Conservation (phyloP, 2,329 filamentous ascomycete species). For the Emericellopsis cladophorae region DNA sequence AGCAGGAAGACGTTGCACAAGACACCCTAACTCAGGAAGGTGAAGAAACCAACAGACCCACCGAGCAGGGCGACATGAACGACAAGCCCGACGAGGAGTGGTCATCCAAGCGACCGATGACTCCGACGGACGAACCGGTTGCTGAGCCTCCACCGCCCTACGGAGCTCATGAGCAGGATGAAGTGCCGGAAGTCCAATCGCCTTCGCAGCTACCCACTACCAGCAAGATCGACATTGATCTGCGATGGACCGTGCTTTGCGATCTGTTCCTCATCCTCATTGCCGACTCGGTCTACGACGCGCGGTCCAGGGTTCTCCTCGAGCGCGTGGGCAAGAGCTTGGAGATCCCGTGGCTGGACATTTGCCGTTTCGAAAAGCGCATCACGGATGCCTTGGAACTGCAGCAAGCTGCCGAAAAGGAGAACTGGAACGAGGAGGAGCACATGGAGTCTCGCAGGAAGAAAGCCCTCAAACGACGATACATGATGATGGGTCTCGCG, state of each 20-base stretch:
- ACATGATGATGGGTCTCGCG: conserved; percentile 92
- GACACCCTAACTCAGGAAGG: neutral
- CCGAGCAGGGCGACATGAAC: too few species aligned
- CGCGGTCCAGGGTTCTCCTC: conserved; percentile 72
- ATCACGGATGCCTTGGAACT: conserved; percentile 95
- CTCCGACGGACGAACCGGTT: conserved; percentile 23
- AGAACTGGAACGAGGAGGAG: conserved; percentile 96
- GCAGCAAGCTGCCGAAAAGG: conserved; percentile 87
- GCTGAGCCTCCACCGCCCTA: conserved; percentile 46
- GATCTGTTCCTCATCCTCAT: conserved; percentile 94
- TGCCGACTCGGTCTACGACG: conserved; percentile 87
- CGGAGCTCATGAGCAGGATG: conserved; percentile 50
- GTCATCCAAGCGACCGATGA: neutral
- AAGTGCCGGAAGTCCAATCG: conserved; percentile 66
- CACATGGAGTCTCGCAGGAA: conserved; percentile 83
- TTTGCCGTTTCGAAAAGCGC: conserved; percentile 92
- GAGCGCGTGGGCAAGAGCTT: conserved; percentile 74
- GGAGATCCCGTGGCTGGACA: conserved; percentile 79
- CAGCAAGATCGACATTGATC: conserved; percentile 83
- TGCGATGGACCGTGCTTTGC: conserved; percentile 93
- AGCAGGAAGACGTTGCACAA: neutral
- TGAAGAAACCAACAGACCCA: too few species aligned
- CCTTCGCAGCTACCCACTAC: conserved; percentile 73
- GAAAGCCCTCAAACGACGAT: conserved; percentile 65
- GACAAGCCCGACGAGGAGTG: neutral